Base-by-base conservation (phyloP, 2,329 filamentous ascomycete species). In the Monosporascus sp. region DNA sequence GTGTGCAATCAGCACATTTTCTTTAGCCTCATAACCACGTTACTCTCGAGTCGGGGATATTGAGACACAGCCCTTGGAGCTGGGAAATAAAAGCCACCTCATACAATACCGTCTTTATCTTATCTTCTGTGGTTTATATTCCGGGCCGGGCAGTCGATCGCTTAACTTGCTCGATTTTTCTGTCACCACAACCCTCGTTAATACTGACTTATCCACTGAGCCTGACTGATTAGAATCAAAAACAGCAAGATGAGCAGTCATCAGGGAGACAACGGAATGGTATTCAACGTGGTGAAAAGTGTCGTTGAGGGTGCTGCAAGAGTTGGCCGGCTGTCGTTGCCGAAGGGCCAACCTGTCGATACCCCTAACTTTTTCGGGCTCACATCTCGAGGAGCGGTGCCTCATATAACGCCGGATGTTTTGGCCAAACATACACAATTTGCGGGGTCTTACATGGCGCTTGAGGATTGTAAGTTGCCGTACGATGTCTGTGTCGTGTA, bases 391-490 rank as follows among this genome's bases (percentile, higher is more conserved):
- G 94, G 94, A 22, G 83, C 82, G 1, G 76, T 97, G 37, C 91
- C 94, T 49, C 94, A 99, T 72, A 73, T 99, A 58, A 89, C 92
- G 3, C 92, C 91, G 39, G 94, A 99, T 74, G 88, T 88, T 56
- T 76, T 94, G 59, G 69, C 72, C 41, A 85, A 83, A 51, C 77
- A 87, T 62, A 84, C 85, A 1, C 68, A 79, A 5, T 76, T 95
- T 54, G 74, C 76, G 27, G 88, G 88, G 25, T 78, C 89, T 3
- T 96, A 96, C 67, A 76, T 94, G 64, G 89, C 88, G 1, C 74
- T 97, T 27, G 94, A 99, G 76, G 94, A 99, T 70, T 97, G 94
- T 97, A 78, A 71, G 88, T 71, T 44, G 20, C 37, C 4, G 9
- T 17, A 39, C 6, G 20, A n/a, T 49, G 7, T 38, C 5, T n/a